These are phyloP conservation scores for Fraxinus paxiana DNA, from an alignment of 305 asterid species.

Conservation along the genomic window DNA sequence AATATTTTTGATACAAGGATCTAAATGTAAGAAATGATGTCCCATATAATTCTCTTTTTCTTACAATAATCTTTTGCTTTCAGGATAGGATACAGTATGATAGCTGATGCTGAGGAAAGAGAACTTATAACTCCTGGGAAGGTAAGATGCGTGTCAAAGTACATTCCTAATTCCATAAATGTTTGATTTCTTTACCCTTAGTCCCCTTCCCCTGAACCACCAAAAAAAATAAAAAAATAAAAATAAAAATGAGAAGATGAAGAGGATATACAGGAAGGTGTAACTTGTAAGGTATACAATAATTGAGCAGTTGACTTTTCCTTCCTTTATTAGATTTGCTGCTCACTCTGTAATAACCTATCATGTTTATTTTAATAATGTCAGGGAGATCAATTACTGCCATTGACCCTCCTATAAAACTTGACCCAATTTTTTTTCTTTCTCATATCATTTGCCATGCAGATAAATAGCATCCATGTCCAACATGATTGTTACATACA, in stretches of 20 bases:
- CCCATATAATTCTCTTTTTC: neutral
- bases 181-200: neutral
- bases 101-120: conserved; percentile 79
- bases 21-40: neutral
- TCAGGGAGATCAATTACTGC: neutral
- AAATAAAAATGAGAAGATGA: neutral
- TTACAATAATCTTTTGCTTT: conserved; percentile 25
- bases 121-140: conserved; percentile 87
- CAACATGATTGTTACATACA: neutral
- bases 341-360: neutral
- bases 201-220: neutral
- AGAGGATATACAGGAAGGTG: neutral
- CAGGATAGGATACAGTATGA: conserved; percentile 97
- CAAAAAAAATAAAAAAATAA: neutral
- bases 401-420: neutral
- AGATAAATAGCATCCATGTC: neutral
- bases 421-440: neutral
- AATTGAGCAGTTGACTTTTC: neutral
- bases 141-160: conserved; percentile 41
- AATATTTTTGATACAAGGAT: neutral
- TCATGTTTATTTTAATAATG: neutral
- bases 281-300: neutral
- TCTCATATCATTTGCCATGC: neutral
- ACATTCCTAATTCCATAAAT: neutral
- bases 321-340: neutral